Base-by-base conservation (phyloP, 306 rosid genomes). In the Ceratonia siliqua region DNA sequence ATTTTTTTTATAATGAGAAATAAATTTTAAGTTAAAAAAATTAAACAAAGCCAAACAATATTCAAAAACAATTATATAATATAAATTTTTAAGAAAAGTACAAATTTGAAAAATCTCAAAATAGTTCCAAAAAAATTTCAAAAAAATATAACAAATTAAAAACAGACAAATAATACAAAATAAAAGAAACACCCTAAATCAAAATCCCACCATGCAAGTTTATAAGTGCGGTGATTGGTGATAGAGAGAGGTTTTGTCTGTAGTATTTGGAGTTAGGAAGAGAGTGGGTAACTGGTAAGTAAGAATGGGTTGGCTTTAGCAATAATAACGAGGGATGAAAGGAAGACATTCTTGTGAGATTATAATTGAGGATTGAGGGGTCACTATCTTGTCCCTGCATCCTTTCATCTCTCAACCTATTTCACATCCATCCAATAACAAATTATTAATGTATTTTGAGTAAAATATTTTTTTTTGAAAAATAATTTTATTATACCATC, bases 211-310 rank as follows among this genome's bases (percentile, higher is more conserved):
- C 4, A 30, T 33, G 33, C 66, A 56, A 64, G 64, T 18, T 20
- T 15, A 0, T 17, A 11, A 21, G 35, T 20, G 45, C 10, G 48
- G 21, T 32, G 74, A 68, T 70, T 49, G 42, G 28, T 55, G 52
- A 62, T 21, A 18, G 4, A 18, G 3, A 14, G n/a, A 72, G 43
- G 4, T 42, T 72, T 76, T 68, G 75, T 77, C 55, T 6, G 17
- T 76, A 42, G 63, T 10, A 30, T 80, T 80, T 80, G 85, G 68
- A 79, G 28, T 27, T 14, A 71, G 17, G n/a, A 75, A 28, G 42
- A 68, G 33, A 73, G 77, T 15, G 67, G n/a, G n/a, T n/a, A n/a
- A n/a, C n/a, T n/a, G n/a, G 6, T 8, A 20, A 59, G 33, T 1
- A 9, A 20, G 25, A 71, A 56, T 49, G 45, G 46, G 21, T 62